Base-by-base conservation (phyloP, 2,329 filamentous ascomycete genomes). In the Penicillium sp. region DNA sequence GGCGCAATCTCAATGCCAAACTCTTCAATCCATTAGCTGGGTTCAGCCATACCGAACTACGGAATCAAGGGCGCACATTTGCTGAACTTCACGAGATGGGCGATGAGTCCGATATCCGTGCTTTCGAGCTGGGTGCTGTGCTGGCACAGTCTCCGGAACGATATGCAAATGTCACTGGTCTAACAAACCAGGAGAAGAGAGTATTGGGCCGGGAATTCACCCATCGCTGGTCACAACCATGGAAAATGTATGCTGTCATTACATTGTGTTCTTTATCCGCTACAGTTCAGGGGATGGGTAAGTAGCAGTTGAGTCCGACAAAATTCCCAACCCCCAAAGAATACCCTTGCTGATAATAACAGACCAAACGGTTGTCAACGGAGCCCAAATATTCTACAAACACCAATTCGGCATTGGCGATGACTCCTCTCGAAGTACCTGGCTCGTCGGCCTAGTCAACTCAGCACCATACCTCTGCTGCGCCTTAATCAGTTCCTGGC, bases 361-460 rank as follows among this genome's bases (percentile, higher is more conserved):
- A 79, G 85, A 89, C 69, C 84, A 89, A 72, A 87, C 85, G 0
- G 86, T 88, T 29, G 84, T 88, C 62, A 88, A 88, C 65, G 86
- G 86, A 43, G 86, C 84, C 9, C 87, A 89, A 62, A 78, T 84
- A 25, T 88, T 88, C 70, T 89, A 87, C 70, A 80, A 81, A 57
- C 63, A 70, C 2, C 78, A 85, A 57, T 89, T 90, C 58, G 82
- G 82, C 21, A 88, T 89, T 53, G 79, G 73, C 57, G 70, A 75
- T 50, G 61, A 71, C 48, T 76, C 80, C 65, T 61, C 78, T 27
- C 70, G 81, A 39, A 79, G 79, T 36, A 75, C 81, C 50, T 86
- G 86, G 86, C 75, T 89, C 2, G 69, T 83, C 4, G 87, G 85
- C 15, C 78, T 88, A 7, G 76, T 82, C 38, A 90, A 90, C 68